Evolutionary conservation across 2,329 filamentous ascomycete species (phyloP).

Genomic region (Arthrinium phaeospermum): DNA sequence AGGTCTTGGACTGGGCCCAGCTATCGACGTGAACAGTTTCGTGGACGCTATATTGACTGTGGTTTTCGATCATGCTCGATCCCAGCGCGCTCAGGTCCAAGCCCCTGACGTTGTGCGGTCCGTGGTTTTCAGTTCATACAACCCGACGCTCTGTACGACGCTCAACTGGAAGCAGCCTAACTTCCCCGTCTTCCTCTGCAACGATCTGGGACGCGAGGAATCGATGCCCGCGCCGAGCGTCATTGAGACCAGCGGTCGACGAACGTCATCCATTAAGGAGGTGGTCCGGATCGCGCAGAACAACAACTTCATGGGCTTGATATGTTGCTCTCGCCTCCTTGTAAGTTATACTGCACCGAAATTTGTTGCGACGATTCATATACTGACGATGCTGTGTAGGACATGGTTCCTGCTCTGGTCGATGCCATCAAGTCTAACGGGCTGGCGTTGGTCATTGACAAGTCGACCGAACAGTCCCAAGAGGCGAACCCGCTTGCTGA

Average conservation of each 20-base stretch:
- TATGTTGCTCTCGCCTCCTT: conserved; percentile 85
- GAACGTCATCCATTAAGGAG: conserved; percentile 89
- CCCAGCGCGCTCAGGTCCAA: conserved; percentile 62
- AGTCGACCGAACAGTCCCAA: conserved; percentile 63
- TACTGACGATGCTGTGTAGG: conserved; percentile 55
- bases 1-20: conserved; percentile 71
- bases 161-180: conserved; percentile 99
- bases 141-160: conserved; percentile 86
- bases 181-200: conserved; percentile 94
- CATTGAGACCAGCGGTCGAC: conserved; percentile 66
- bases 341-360: conserved; percentile 57
- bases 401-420: conserved; percentile 89
- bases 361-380: neutral
- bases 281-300: conserved; percentile 89
- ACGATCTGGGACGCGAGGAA: conserved; percentile 77
- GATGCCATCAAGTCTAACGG: conserved; percentile 95
- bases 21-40: conserved; percentile 83
- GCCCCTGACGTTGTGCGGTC: conserved; percentile 79
- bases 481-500: conserved; percentile 48
- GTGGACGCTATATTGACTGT: conserved; percentile 83
- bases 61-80: conserved; percentile 89
- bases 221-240: conserved; percentile 43
- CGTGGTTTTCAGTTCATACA: conserved; percentile 94
- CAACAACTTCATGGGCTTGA: conserved; percentile 98
- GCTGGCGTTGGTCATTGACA: conserved; percentile 89